Conservation (phyloP, 768 basidiomycete genomes). For the Porphyrellus cyaneotinctus region DNA sequence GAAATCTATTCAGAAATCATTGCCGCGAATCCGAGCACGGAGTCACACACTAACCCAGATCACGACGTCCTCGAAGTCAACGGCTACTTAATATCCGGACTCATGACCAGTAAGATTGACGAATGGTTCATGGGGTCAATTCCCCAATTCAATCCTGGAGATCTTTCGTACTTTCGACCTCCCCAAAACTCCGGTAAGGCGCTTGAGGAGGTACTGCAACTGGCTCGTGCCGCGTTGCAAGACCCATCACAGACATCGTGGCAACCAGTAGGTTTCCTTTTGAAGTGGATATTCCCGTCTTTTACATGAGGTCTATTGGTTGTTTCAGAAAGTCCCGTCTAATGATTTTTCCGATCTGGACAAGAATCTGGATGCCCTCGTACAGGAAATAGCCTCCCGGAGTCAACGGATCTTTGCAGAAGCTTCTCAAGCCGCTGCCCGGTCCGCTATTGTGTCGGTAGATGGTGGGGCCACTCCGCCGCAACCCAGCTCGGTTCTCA, state of each 20-base stretch:
- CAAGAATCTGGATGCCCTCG: constrained; percentile 63
- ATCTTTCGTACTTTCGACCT: constrained; percentile 26
- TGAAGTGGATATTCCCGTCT: constrained; percentile 22
- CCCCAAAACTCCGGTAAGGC: constrained; percentile 18
- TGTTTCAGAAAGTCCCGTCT: constrained; percentile 42
- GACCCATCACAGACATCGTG: constrained; percentile 46
- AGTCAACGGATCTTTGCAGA: constrained; percentile 61
- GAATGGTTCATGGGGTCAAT: constrained; percentile 70
- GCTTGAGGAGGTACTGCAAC: constrained; percentile 40
- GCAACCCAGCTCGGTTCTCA: constrained; percentile 30
- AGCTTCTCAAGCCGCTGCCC: constrained; percentile 59
- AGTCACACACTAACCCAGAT: constrained; percentile 45
- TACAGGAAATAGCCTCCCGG: constrained; percentile 55
- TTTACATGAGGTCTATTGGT: constrained; percentile 28
- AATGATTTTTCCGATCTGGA: constrained; percentile 56
- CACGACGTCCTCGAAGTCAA: constrained; percentile 79
- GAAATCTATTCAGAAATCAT: constrained; percentile 39
- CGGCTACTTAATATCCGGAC: constrained; percentile 69
- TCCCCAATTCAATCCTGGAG: constrained; percentile 32
- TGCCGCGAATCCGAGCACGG: constrained; percentile 49
- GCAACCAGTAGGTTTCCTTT: constrained; percentile 47
- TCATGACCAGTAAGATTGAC: constrained; percentile 67
- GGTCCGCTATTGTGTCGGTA: constrained; percentile 46
- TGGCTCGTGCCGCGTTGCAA: constrained; percentile 46
- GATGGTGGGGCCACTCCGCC: constrained; percentile 30